phyloP scores from a whole-genome alignment of 768 basidiomycete species.

The Mycena belliarum region DNA sequence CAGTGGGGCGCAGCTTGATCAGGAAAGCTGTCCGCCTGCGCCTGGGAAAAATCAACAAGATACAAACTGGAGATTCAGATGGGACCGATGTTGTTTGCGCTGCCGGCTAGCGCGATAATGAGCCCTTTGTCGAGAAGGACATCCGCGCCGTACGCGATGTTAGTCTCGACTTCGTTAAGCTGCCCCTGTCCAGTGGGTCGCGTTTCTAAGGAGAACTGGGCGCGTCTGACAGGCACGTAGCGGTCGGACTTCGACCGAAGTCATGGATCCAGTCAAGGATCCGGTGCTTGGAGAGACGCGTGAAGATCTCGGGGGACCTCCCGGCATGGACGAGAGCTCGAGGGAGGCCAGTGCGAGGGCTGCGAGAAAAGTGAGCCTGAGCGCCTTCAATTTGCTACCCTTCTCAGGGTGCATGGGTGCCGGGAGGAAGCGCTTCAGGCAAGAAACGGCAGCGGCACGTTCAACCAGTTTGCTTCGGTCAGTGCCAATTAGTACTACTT shows the following conservation, averaged over 20 bases:
- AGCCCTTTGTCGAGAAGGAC: constrained; percentile 1
- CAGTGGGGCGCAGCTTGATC: constrained; percentile 70
- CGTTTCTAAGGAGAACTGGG: not conserved
- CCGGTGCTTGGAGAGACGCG: too few species aligned
- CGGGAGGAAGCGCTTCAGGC: too few species aligned
- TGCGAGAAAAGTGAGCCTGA: too few species aligned
- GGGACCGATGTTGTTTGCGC: constrained; percentile 53
- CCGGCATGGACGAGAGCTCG: too few species aligned
- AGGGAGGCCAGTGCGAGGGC: too few species aligned
- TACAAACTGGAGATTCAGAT: not conserved
- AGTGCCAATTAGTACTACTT: too few species aligned
- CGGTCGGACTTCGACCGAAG: not conserved
- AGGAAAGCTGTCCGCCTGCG: constrained; percentile 70
- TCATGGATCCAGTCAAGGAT: too few species aligned
- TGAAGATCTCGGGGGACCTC: too few species aligned
- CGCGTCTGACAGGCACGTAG: not conserved
- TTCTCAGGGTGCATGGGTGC: too few species aligned
- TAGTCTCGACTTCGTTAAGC: not conserved
- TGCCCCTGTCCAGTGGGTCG: not conserved
- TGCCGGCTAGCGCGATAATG: constrained; percentile 44
- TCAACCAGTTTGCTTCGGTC: too few species aligned
- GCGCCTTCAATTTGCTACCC: not conserved
- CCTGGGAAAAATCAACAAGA: not conserved
- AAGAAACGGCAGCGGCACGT: too few species aligned
- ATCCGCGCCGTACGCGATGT: not conserved